Base-by-base conservation (phyloP, 2,329 filamentous ascomycete genomes). In the Emericellopsis atlantica region DNA sequence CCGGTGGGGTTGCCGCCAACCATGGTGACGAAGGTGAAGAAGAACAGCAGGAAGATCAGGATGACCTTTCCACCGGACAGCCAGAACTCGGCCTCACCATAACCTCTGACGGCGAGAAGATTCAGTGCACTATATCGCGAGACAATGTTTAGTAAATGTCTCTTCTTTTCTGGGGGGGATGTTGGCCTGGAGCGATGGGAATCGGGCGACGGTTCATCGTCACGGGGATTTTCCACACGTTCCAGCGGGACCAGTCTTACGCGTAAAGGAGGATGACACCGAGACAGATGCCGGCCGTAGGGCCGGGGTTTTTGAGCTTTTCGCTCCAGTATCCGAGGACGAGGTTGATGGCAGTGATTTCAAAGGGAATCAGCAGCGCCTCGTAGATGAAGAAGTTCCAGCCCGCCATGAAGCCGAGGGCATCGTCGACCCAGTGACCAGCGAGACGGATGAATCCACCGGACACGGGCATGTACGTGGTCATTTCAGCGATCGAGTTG, bases 401-500 rank as follows among this genome's bases (percentile, higher is more conserved):
- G 22, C 67, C 68, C 33, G 58, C 62, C 43, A 62, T 60, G 46
- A 78, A 76, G 31, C 74, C 73, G 11, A 72, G 60, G 5, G 74
- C 63, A 9, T 77, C 73, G 52, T 79, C 75, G 8, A 76, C 73
- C 69, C 72, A 44, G 46, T 72, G 61, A 15, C 73, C 73, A 6
- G 72, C 73, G 54, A 78, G 62, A 40, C 75, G 70, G 44, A 79
- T 68, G 51, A 76, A 78, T 2, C 69, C 69, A 42, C 74, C 74
- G 36, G 63, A 65, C 32, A 79, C 67, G 14, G 75, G 75, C 62
- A 74, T 72, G 47, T 68, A 71, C 32, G 64, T 64, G 18, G 62
- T 65, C 74, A 79, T 79, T 52, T 79, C 75, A 9, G 75, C 74
- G 43, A 77, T 64, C 43, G 65, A 67, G 50, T 76, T 78, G 61